These are phyloP conservation scores for Termitomyces sp. DNA, from an alignment of 1,284 basidiomycete genomes.

Conservation along the genomic window DNA sequence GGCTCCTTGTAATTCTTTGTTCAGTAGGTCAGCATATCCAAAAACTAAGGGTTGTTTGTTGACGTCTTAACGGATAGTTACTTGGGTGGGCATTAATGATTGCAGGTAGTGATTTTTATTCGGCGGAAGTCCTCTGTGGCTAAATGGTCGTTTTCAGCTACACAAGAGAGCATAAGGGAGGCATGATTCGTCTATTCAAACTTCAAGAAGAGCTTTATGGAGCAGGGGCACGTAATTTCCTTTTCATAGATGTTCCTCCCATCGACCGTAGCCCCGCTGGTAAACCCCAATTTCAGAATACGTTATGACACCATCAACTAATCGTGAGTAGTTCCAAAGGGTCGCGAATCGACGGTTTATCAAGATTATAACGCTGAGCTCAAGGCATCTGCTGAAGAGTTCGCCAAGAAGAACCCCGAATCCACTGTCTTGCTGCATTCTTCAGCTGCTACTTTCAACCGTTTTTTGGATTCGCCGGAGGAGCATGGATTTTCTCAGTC, in stretches of 20 bases:
- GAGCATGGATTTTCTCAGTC: conserved; percentile 33
- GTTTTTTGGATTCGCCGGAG: conserved; percentile 40
- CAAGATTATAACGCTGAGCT: conserved; percentile 43
- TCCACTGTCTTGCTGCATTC: conserved; percentile 46
- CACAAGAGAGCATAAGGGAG: conserved; percentile 15
- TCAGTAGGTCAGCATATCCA: conserved; percentile 28
- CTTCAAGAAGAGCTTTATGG: conserved; percentile 45
- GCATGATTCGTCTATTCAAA: conserved; percentile 32
- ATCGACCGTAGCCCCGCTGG: conserved; percentile 45
- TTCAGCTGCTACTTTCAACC: conserved; percentile 40
- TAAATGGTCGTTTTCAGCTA: conserved; percentile 14
- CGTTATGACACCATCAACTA: conserved; percentile 1
- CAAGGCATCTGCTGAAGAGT: conserved; percentile 25
- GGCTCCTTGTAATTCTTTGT: conserved; percentile 34
- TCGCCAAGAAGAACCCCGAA: conserved; percentile 36
- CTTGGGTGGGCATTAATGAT: conserved; percentile 65
- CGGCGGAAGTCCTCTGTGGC: background rate
- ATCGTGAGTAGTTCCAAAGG: conserved; percentile 2
- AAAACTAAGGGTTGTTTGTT: background rate
- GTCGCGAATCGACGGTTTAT: conserved; percentile 15
- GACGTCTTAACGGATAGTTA: conserved; percentile 33
- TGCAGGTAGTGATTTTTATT: conserved; percentile 34
- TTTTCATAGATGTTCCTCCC: conserved; percentile 60
- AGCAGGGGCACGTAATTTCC: conserved; percentile 53
- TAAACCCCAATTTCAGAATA: conserved; percentile 17